Evolutionary conservation across 192 early-diverging fungal species (phyloP).

Genomic region (Piromyces sp.): DNA sequence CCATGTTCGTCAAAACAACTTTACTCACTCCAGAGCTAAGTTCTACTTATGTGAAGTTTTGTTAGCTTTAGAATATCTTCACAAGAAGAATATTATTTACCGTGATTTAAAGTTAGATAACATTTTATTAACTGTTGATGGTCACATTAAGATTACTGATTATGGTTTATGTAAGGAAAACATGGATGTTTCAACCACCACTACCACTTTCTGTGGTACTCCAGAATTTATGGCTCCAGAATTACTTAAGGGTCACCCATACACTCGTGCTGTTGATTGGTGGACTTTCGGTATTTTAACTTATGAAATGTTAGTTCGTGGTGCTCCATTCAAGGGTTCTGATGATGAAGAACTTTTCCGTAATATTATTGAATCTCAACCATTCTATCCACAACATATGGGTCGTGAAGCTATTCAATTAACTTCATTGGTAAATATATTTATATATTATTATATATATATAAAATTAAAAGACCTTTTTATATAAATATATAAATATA

Average conservation of each 20-base stretch:
- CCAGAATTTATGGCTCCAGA: constrained; percentile 99
- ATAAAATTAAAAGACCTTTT: no score
- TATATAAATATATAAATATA: no score
- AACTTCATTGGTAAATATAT: neutral
- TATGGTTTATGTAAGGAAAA: constrained; percentile 96
- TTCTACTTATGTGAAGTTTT: constrained; percentile 94
- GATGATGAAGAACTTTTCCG: constrained; percentile 97
- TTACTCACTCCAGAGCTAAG: constrained; percentile 80
- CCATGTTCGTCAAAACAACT: constrained; percentile 77
- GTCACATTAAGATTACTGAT: constrained; percentile 96
- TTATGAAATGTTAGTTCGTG: constrained; percentile 80
- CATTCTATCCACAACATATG: constrained; percentile 87
- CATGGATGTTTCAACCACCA: constrained; percentile 72
- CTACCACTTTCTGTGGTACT: constrained; percentile 93
- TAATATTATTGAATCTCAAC: constrained; percentile 86
- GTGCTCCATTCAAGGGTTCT: constrained; percentile 77
- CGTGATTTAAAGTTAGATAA: constrained; percentile 56
- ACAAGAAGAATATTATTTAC: constrained; percentile 83
- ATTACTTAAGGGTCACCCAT: constrained; percentile 85
- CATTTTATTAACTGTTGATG: constrained; percentile 74
- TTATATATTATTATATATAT: no score
- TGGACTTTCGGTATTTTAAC: constrained; percentile 91
- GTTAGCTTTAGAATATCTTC: constrained; percentile 88
- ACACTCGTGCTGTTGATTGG: constrained; percentile 95
- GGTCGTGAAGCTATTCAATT: constrained; percentile 64